Evolutionary conservation across 805 yeast genomes (phyloP), one percentile per base, ranked within the genome.

Genomic region (Wickerhamomyces bisporus): DNA sequence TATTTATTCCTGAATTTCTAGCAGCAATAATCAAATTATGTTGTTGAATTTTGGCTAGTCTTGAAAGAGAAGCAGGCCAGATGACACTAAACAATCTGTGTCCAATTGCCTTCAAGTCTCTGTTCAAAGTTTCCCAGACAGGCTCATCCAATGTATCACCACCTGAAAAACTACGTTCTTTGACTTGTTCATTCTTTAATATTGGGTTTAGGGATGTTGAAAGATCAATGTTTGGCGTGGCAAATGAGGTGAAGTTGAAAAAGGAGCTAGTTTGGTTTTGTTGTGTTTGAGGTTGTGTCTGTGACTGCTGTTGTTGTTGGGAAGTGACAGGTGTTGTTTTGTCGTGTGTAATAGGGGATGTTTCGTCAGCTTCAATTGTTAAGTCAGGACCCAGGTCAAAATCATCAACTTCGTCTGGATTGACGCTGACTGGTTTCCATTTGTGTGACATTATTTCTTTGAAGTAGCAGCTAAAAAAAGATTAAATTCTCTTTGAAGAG

Each of bases 91-190:
- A 51, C 18, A 72, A 59, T 31, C 72, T 51, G 6, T 55, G 49
- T 1, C 73, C 74, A 19, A 70, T 73, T 4, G 70, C 66, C 25
- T 51, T 54, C 20, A 72, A 45, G 43, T 72, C 78, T 26, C 78
- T 61, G 50, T 61, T 48, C 7, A 81, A 58, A 0, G 88, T 81
- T 24, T 67, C 62, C 51, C 65, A 54, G 8, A 81, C 81, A 0
- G 87, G 85, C 58, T 81, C 88, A 51, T 81, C 86, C 11, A 81
- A 60, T 3, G 88, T 81, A 52, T 81, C 83, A 21, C 85, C 84
- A 3, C 87, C 87, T 16, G 77, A 44, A 34, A 55, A 55, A n/a
- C 50, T 42, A 26, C 49, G 51, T 32, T 55, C 58, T 38, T 49
- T 46, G 13, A 54, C 56, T 26, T 53, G 51, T 19, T 52, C 57